Evolutionary conservation across 2,329 filamentous ascomycete genomes (phyloP), one percentile per base, ranked within the genome.

Genomic region (Calonectria multiphialidica): DNA sequence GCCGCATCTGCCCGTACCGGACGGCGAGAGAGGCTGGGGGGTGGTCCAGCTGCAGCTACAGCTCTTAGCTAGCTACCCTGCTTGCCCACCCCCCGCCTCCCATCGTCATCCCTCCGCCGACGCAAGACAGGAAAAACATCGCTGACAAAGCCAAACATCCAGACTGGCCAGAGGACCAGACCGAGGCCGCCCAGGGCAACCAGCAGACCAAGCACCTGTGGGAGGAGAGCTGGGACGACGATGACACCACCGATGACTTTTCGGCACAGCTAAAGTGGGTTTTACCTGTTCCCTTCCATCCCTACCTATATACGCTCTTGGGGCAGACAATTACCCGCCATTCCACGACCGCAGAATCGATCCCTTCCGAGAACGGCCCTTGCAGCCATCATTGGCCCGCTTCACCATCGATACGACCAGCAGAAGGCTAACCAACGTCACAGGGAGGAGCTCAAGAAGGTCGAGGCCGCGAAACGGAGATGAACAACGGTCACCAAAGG

Each of bases 151-250:
- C 47, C 21, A 16, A 28, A 16, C 53, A 44, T 1, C 79, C 21
- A 98, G 97, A 98, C 86, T 99, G 97, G 97, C 89, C 93, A 66
- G 93, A 95, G 84, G 95, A 98, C 82, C 96, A 98, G 82, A 95
- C 95, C 73, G 95, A 98, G 82, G 93, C 93, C 68, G 94, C 93
- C 70, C 89, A 90, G 80, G 91, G 89, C 73, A 91, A 87, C 78
- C 93, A 92, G 81, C 91, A 92, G 72, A 89, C 88, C 75, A 87
- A 90, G 83, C 96, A 98, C 87, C 88, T 99, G 67, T 99, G 97
- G 97, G 97, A 99, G 86, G 97, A 99, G 89, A 98, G 95, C 89
- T 99, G 97, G 97, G 97, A 99, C 82, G 97, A 99, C 81, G 96
- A 98, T 83, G 97, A 98, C 86, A 97, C 95, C 77, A 97, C 90